A percentile compares a stretch with the other conserved stretches of the same genome.
These are phyloP conservation scores for Colletotrichum sidae DNA, from an alignment of 2,329 filamentous ascomycete species.

Conservation along the genomic window DNA sequence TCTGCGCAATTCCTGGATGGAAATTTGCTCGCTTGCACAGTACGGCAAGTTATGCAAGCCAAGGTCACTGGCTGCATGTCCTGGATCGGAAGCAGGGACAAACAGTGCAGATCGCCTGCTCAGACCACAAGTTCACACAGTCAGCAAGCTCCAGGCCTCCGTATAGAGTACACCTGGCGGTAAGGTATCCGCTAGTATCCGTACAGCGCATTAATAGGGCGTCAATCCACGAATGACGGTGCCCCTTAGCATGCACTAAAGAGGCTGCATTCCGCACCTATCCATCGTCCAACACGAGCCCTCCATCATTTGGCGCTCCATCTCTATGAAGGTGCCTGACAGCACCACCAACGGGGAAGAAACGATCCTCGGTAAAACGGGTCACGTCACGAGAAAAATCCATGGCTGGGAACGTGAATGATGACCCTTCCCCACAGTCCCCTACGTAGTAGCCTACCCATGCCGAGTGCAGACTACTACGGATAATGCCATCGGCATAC, in stretches of 20 bases:
- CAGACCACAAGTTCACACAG: not conserved
- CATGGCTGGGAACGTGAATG: slow-evolving; percentile 24
- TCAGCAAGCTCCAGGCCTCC: not conserved
- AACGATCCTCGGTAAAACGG: slow-evolving; percentile 22
- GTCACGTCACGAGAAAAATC: slow-evolving; percentile 14
- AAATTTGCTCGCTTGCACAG: slow-evolving; percentile 31
- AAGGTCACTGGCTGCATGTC: slow-evolving; percentile 11
- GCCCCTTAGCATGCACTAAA: slow-evolving; percentile 20
- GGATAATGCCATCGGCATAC: too few relatives aligned
- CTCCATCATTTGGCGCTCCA: slow-evolving; percentile 23
- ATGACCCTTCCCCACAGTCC: slow-evolving; percentile 12
- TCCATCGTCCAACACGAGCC: slow-evolving; percentile 33
- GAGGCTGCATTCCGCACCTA: slow-evolving; percentile 31
- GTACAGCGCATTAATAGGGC: not conserved
- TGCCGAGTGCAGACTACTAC: not conserved
- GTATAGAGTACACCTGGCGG: slow-evolving; percentile 6
- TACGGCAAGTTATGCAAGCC: slow-evolving; percentile 23
- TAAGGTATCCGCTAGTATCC: too few relatives aligned
- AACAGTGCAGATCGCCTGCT: slow-evolving; percentile 6
- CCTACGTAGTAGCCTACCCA: slow-evolving; percentile 3
- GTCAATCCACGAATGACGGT: slow-evolving; percentile 24
- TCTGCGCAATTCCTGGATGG: slow-evolving; percentile 14
- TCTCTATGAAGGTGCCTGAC: not conserved
- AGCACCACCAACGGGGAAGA: slow-evolving; percentile 19
- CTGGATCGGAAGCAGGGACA: not conserved